These are phyloP conservation scores for Penicillium angulare DNA, from an alignment of 495 filamentous ascomycete genomes.

Conservation along the genomic window DNA sequence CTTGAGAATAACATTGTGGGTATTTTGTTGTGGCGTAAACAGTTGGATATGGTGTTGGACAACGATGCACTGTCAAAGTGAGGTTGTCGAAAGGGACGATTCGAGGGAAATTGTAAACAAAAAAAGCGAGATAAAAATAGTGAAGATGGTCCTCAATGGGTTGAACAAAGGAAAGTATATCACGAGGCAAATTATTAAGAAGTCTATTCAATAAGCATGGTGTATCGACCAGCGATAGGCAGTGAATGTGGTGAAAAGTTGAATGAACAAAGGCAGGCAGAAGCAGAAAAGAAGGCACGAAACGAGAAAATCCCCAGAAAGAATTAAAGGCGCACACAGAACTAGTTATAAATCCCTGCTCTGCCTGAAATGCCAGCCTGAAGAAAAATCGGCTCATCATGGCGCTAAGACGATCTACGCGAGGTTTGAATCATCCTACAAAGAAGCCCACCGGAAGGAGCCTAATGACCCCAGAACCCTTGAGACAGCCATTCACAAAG, in stretches of 20 bases:
- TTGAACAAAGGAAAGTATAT: not conserved
- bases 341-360: not conserved
- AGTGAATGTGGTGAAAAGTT: constrained; percentile 14
- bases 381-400: not conserved
- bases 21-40: not conserved
- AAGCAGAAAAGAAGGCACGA: not conserved
- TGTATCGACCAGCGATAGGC: constrained; percentile 4
- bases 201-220: constrained; percentile 8
- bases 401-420: not conserved
- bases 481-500: not conserved
- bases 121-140: not conserved
- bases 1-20: constrained; percentile 31
- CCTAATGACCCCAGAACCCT: not conserved
- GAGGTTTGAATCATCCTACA: not conserved
- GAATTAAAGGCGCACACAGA: not conserved
- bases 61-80: not conserved
- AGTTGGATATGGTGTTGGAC: not conserved
- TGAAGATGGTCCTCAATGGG: too few relatives aligned
- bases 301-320: not conserved
- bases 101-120: not conserved
- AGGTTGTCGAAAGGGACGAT: not conserved
- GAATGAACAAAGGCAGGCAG: too few relatives aligned
- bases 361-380: too few relatives aligned
- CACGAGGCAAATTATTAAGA: constrained; percentile 12
- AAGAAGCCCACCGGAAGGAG: not conserved